Evolutionary conservation across 192 early-diverging fungal species (phyloP), one percentile per base, ranked within the genome.

Genomic region (Umbelopsis isabellina): DNA sequence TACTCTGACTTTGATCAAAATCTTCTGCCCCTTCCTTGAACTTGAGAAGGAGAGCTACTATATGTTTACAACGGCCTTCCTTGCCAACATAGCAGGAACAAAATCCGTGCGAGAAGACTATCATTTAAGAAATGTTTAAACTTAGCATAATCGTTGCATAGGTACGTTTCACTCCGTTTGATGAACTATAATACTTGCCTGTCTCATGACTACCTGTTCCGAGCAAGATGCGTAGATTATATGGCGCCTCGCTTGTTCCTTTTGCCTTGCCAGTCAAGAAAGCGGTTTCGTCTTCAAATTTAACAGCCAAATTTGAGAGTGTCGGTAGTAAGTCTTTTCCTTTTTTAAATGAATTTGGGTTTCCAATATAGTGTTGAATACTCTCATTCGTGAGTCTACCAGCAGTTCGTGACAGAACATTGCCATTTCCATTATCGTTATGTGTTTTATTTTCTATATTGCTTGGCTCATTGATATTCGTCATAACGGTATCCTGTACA

Each of bases 61-160:
- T 61, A 35, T 61, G 55, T 61, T 61, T 61, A 25, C 55, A 61
- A 18, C 55, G 55, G 6, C 55, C 55, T 15, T 61, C 55, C 25
- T 61, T 61, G 18, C 55, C 55, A 27, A 61, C 55, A 16, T 61
- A 61, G 33, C 55, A 61, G 13, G 55, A 61, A 16, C 55, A 61
- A 35, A 35, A 61, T 0, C 55, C 55, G 16, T 61, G 21, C 5
- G 27, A 25, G 25, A 35, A 61, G 0, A 61, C 55, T 61, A 2
- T 16, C 27, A 49, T 21, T 13, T 0, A 16, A 25, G 2, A 18
- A 61, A 61, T 2, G 13, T 5, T 35, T 49, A n/a, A 11, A 49
- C 12, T 49, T 16, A 49, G 5, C 27, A 21, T 23, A 22, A 12
- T 52, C n/a, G 8, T 52, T 52, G 37, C 0, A 5, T 41, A 41